phyloP scores from a whole-genome alignment of 2,329 filamentous ascomycete genomes.

The Monilinia polystroma region DNA sequence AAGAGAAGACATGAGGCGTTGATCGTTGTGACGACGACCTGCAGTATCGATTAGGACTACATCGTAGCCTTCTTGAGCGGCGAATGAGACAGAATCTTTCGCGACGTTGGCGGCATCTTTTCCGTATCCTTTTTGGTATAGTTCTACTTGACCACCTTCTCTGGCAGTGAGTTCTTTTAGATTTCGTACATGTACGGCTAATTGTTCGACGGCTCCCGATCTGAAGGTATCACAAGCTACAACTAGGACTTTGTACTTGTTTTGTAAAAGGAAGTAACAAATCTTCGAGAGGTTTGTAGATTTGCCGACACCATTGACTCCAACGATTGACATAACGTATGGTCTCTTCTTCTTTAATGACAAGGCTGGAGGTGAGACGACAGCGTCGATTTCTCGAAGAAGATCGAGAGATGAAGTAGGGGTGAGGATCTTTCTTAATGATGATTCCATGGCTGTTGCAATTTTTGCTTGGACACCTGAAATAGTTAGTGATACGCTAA shows the following conservation, averaged over 20 bases:
- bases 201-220: constrained; percentile 93
- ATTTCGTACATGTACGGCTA: constrained; percentile 92
- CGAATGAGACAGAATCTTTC: constrained; percentile 85
- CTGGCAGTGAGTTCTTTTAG: constrained; percentile 82
- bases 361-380: constrained; percentile 64
- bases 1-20: constrained; percentile 89
- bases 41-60: constrained; percentile 97
- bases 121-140: constrained; percentile 97
- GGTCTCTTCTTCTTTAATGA: constrained; percentile 68
- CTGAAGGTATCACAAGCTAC: constrained; percentile 96
- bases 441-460: constrained; percentile 83
- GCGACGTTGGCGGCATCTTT: constrained; percentile 96
- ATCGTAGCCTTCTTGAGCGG: constrained; percentile 73
- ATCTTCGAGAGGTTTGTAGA: constrained; percentile 98
- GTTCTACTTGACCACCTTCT: constrained; percentile 80
- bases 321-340: constrained; percentile 97
- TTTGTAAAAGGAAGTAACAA: constrained; percentile 95
- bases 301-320: constrained; percentile 97
- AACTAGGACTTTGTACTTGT: constrained; percentile 92
- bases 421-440: constrained; percentile 90
- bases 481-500: constrained; percentile 32
- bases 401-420: constrained; percentile 93
- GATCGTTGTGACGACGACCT: constrained; percentile 90
- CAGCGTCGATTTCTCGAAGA: constrained; percentile 84
- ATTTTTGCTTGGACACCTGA: constrained; percentile 75